phyloP scores from a whole-genome alignment of 805 yeast species.

The Candida taoyuanica region DNA sequence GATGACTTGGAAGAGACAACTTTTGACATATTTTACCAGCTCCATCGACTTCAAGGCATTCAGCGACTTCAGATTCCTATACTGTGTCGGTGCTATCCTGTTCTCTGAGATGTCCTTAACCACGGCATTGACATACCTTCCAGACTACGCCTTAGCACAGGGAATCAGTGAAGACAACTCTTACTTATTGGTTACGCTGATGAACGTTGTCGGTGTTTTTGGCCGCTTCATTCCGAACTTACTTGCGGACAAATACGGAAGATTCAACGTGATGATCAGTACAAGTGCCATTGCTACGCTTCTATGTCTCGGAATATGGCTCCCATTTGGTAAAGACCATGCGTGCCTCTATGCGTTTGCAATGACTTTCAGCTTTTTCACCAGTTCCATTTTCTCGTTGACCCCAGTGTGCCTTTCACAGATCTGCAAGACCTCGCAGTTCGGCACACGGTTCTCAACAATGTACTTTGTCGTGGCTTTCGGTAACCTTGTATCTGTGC shows the following conservation, averaged over 20 bases:
- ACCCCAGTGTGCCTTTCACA: conserved; percentile 66
- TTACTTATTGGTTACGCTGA: conserved; percentile 42
- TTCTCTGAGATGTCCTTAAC: conserved; percentile 31
- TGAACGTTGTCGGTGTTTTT: conserved; percentile 36
- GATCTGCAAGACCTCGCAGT: conserved; percentile 54
- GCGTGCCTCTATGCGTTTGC: conserved; percentile 48
- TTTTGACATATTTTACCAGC: conserved; percentile 15
- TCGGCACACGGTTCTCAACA: conserved; percentile 67
- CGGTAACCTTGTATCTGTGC: conserved; percentile 44
- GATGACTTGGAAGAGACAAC: conserved; percentile 24
- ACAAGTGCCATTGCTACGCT: conserved; percentile 43
- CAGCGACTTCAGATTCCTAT: conserved; percentile 30
- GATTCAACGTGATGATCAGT: conserved; percentile 29
- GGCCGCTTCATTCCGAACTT: conserved; percentile 41
- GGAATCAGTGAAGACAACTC: conserved; percentile 38
- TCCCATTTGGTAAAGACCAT: conserved; percentile 51
- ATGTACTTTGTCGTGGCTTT: conserved; percentile 49
- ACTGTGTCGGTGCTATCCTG: conserved; percentile 33
- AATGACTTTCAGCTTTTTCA: conserved; percentile 51
- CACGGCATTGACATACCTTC: conserved; percentile 43
- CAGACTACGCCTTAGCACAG: conserved; percentile 44
- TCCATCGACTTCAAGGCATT: conserved; percentile 28
- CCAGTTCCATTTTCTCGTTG: conserved; percentile 58
- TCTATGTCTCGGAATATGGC: conserved; percentile 52
- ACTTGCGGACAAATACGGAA: conserved; percentile 38